Evolutionary conservation across 1,284 basidiomycete genomes (phyloP).

Genomic region (Microbotryum intermedium): DNA sequence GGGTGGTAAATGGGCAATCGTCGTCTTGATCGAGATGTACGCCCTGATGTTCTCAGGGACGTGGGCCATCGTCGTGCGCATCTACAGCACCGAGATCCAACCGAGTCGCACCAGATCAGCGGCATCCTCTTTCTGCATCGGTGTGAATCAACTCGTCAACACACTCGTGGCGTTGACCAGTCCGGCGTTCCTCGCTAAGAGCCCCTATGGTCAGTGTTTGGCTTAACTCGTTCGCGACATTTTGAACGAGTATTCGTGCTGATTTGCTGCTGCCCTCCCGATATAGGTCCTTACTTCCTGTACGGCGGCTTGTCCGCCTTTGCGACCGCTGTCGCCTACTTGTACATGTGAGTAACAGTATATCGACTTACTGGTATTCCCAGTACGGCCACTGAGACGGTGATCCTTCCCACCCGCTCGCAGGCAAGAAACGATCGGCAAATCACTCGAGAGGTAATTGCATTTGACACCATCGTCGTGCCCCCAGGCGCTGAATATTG

Average conservation of each 20-base stretch:
- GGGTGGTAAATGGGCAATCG: conserved; percentile 44
- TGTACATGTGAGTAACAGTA: not conserved
- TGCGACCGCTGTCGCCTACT: not conserved
- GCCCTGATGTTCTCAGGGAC: conserved; percentile 3
- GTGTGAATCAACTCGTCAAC: conserved; percentile 45
- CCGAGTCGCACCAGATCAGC: conserved; percentile 41
- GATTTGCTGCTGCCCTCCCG: not conserved
- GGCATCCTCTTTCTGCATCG: conserved; percentile 42
- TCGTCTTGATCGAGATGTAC: conserved; percentile 45
- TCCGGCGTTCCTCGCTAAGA: conserved; percentile 46
- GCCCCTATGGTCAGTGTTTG: conserved; percentile 44
- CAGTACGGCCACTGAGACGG: no score
- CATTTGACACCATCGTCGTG: not conserved
- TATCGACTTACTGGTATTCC: no score
- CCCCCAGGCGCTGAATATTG: no score
- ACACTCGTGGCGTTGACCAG: conserved; percentile 46
- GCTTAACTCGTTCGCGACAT: conserved; percentile 34
- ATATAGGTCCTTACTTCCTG: not conserved
- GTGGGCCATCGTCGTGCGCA: conserved; percentile 34
- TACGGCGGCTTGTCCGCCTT: conserved; percentile 5
- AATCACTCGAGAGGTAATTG: conserved; percentile 11
- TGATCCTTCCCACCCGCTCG: no score
- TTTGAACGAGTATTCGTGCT: no score
- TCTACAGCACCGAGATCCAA: conserved; percentile 44
- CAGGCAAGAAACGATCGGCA: conserved; percentile 3